A percentile compares a stretch with the other conserved stretches of the same genome.
phyloP scores from a whole-genome alignment of 2,329 filamentous ascomycete genomes.

The Eutypella sp. region DNA sequence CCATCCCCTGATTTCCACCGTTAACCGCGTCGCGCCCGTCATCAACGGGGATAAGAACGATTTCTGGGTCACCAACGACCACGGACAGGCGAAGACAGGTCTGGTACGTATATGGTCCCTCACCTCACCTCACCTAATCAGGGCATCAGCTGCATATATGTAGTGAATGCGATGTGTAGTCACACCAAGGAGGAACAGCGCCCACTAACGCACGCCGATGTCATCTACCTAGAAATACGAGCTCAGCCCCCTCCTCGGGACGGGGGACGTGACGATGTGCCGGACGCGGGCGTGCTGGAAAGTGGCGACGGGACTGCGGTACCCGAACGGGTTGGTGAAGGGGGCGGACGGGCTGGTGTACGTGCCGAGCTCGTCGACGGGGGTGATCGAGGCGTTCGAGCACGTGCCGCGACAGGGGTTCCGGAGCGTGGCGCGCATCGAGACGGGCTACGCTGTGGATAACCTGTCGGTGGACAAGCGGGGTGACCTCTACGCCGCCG shows the following conservation, averaged over 20 bases:
- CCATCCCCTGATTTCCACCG: conserved; percentile 15
- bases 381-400: conserved; percentile 3
- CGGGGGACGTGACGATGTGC: conserved; percentile 26
- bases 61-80: conserved; percentile 23
- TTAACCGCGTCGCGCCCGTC: conserved; percentile 18
- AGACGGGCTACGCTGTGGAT: conserved; percentile 18
- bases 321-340: conserved; percentile 27
- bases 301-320: conserved; percentile 17
- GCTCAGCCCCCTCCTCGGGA: conserved; percentile 17
- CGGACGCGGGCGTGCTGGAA: conserved; percentile 13
- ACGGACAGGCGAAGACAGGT: conserved; percentile 14
- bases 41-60: conserved; percentile 11
- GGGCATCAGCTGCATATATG: too few species aligned
- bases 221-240: conserved; percentile 14
- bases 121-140: too few species aligned
- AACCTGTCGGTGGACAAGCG: conserved; percentile 21
- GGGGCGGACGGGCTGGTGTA: conserved; percentile 23
- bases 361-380: background rate
- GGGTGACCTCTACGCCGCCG: conserved; percentile 21
- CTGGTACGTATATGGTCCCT: conserved; percentile 6
- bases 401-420: conserved; percentile 8
- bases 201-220: background rate
- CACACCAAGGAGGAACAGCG: too few species aligned
- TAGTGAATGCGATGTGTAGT: too few species aligned
- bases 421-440: conserved; percentile 12